Conservation (phyloP, 2,329 filamentous ascomycete genomes). For the Fusarium devonianum region DNA sequence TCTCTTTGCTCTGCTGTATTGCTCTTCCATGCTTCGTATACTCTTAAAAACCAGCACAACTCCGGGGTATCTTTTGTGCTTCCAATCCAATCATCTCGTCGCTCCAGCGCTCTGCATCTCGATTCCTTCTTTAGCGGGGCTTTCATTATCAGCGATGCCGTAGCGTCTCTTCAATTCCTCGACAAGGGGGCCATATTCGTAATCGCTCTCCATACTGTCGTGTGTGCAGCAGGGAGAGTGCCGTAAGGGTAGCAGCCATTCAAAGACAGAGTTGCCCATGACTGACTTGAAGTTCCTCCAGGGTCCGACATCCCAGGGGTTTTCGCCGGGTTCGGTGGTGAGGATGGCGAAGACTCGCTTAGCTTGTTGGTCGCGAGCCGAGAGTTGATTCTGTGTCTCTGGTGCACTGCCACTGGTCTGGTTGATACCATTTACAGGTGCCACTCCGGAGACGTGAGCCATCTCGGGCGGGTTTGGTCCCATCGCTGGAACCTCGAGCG, state of each 20-base stretch:
- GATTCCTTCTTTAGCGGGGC: constrained; percentile 21
- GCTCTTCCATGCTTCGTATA: background rate
- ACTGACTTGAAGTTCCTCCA: constrained; percentile 77
- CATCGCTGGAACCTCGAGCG: constrained; percentile 50
- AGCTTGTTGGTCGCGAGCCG: constrained; percentile 55
- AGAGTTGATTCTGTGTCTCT: constrained; percentile 20
- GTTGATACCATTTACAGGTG: constrained; percentile 1
- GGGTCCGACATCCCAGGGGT: constrained; percentile 82
- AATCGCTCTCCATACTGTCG: constrained; percentile 70
- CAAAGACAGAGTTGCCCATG: constrained; percentile 74
- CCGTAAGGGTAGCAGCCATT: constrained; percentile 83
- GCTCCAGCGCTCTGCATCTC: constrained; percentile 27
- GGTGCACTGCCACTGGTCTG: constrained; percentile 16
- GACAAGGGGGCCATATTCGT: constrained; percentile 69
- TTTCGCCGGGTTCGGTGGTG: constrained; percentile 74
- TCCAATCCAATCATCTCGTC: constrained; percentile 3
- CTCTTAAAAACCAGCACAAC: background rate
- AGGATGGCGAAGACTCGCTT: constrained; percentile 81
- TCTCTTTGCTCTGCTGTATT: no score
- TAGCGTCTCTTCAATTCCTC: constrained; percentile 58
- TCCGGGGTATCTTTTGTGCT: constrained; percentile 26
- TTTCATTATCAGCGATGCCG: constrained; percentile 30
- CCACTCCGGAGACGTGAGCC: constrained; percentile 5
- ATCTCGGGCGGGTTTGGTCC: constrained; percentile 10
- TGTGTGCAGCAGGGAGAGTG: constrained; percentile 78